Percentiles rank a stretch among this genome's conserved stretches.
Evolutionary conservation across 148 eudicot species (phyloP).

Genomic region (Hydrangea macrophylla): DNA sequence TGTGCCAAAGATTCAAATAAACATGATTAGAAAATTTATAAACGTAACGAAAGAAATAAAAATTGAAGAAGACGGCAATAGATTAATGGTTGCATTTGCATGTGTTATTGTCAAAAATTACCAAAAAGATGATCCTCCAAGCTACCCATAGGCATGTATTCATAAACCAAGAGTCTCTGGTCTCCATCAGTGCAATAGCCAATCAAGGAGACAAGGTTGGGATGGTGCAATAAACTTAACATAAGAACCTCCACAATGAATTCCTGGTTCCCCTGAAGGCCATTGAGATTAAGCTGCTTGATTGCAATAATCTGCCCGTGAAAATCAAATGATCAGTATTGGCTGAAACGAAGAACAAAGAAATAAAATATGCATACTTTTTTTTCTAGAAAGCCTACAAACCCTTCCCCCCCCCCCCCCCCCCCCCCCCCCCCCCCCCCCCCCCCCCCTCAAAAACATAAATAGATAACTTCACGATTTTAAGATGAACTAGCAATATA

Average conservation of each 20-base stretch:
- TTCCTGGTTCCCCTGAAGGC: conserved; percentile 85
- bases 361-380: background rate
- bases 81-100: background rate
- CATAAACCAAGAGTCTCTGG: conserved; percentile 79
- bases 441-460: background rate
- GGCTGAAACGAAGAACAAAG: background rate
- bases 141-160: conserved; percentile 88
- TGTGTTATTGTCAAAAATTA: conserved; percentile 28
- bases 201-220: conserved; percentile 76
- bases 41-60: background rate
- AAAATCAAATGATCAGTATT: conserved; percentile 6
- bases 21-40: background rate
- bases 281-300: conserved; percentile 67
- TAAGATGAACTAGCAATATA: background rate
- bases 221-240: conserved; percentile 83
- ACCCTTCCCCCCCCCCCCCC: too few species aligned
- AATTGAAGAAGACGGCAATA: background rate
- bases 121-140: conserved; percentile 84
- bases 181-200: conserved; percentile 86
- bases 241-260: conserved; percentile 85
- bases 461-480: background rate
- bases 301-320: conserved; percentile 59
- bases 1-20: background rate
- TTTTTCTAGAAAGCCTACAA: too few species aligned
- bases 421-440: too few species aligned